Evolutionary conservation across 495 filamentous ascomycete species (phyloP).

Genomic region (Aspergillus taichungensis): DNA sequence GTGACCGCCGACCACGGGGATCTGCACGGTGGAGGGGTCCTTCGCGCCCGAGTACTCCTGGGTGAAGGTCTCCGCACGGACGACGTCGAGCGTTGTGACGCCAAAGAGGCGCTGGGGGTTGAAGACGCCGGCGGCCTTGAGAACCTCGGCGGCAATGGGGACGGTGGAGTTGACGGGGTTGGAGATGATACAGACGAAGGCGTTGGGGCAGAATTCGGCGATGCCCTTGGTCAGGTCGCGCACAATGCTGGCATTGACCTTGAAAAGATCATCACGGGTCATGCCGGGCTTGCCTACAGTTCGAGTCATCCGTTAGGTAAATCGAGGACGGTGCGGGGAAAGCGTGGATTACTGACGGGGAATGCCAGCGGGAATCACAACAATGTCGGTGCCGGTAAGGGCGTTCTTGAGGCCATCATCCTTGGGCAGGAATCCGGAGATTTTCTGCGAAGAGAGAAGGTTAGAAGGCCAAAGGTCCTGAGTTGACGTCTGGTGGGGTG

Average conservation of each 20-base stretch:
- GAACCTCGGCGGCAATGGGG: constrained; percentile 90
- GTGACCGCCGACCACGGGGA: constrained; percentile 95
- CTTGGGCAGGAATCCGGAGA: constrained; percentile 79
- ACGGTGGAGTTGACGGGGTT: constrained; percentile 99
- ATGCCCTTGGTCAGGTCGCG: constrained; percentile 75
- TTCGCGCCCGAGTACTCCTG: constrained; percentile 73
- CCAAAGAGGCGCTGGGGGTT: constrained; percentile 90
- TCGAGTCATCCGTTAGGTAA: constrained; percentile 7
- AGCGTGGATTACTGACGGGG: constrained; percentile 57
- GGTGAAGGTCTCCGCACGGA: constrained; percentile 95
- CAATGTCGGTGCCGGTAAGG: constrained; percentile 84
- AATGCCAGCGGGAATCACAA: constrained; percentile 96
- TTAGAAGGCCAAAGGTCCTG: constrained; percentile 2
- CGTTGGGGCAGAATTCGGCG: constrained; percentile 80
- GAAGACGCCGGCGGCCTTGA: constrained; percentile 88
- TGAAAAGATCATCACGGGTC: constrained; percentile 99
- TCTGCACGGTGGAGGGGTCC: constrained; percentile 68
- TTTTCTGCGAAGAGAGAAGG: constrained; percentile 55
- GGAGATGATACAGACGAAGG: constrained; percentile 91
- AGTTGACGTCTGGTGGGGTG: background rate
- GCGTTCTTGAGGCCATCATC: constrained; percentile 85
- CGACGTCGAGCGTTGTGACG: constrained; percentile 96
- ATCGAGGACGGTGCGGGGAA: background rate
- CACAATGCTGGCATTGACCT: constrained; percentile 94
- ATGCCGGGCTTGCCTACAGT: constrained; percentile 89